phyloP scores from a whole-genome alignment of 2,329 filamentous ascomycete genomes.

The Hypoxylon sp. region DNA sequence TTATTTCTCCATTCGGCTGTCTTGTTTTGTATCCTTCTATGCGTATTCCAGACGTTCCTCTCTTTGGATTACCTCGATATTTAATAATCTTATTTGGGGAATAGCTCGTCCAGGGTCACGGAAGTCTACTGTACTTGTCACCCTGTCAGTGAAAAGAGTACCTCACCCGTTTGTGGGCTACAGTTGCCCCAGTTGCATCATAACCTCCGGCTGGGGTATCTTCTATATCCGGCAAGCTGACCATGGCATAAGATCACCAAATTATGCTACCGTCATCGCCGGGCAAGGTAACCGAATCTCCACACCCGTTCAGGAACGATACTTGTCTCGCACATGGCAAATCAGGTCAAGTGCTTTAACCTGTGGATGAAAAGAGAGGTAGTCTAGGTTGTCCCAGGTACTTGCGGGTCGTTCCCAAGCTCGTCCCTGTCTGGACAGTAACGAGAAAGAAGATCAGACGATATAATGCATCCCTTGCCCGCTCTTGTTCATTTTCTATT shows the following conservation, averaged over 20 bases:
- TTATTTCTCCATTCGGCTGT: constrained; percentile 57
- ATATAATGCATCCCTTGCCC: constrained; percentile 63
- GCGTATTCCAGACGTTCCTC: constrained; percentile 57
- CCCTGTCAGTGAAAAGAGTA: constrained; percentile 55
- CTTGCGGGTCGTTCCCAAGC: constrained; percentile 58
- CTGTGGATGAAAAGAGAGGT: constrained; percentile 59
- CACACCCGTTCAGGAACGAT: constrained; percentile 63
- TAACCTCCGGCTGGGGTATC: constrained; percentile 57
- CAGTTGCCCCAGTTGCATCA: constrained; percentile 61
- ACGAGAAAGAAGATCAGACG: constrained; percentile 63
- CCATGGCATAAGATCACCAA: constrained; percentile 72
- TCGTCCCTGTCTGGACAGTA: constrained; percentile 53
- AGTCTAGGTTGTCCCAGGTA: constrained; percentile 59
- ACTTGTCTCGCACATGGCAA: constrained; percentile 65
- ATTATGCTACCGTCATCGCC: constrained; percentile 69
- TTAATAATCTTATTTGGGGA: constrained; percentile 48
- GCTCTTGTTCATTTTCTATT: constrained; percentile 52
- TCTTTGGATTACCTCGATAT: constrained; percentile 51
- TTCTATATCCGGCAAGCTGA: constrained; percentile 65
- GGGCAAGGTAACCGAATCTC: constrained; percentile 62
- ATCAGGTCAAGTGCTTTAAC: constrained; percentile 64
- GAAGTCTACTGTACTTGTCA: constrained; percentile 57
- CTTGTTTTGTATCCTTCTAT: constrained; percentile 60
- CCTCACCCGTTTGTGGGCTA: constrained; percentile 53
- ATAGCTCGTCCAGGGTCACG: constrained; percentile 49